These are phyloP conservation scores for Solanum ossicruentum DNA, from an alignment of 257 asterid genomes.

Conservation along the genomic window DNA sequence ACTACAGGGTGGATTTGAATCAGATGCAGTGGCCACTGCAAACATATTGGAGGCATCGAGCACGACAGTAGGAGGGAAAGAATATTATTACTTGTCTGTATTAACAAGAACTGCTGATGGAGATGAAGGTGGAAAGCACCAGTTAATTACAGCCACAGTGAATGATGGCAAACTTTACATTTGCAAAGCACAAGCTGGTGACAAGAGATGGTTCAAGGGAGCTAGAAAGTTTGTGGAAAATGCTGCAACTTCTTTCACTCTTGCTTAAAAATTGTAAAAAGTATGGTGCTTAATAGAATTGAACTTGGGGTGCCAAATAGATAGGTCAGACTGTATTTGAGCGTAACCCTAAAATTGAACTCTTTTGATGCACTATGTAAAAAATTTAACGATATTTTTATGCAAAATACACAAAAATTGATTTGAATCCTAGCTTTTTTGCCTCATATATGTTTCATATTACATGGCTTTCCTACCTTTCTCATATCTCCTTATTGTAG, in stretches of 20 bases:
- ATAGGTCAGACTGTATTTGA: too few species aligned
- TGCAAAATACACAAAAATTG: too few species aligned
- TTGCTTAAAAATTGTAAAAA: slow-evolving; percentile 30
- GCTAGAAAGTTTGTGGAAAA: slow-evolving; percentile 73
- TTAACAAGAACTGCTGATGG: slow-evolving; percentile 90
- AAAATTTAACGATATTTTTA: too few species aligned
- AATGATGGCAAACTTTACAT: slow-evolving; percentile 70
- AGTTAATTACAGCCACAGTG: slow-evolving; percentile 53
- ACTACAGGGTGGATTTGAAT: slow-evolving; percentile 71
- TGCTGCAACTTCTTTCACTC: slow-evolving; percentile 61
- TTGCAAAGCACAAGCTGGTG: slow-evolving; percentile 96
- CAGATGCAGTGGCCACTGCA: slow-evolving; percentile 68
- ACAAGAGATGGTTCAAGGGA: slow-evolving; percentile 97
- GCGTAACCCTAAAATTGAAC: not conserved
- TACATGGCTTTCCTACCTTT: too few species aligned
- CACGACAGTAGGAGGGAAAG: slow-evolving; percentile 33
- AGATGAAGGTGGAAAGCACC: slow-evolving; percentile 85
- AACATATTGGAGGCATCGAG: slow-evolving; percentile 60
- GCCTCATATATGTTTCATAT: too few species aligned
- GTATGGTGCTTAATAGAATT: not conserved
- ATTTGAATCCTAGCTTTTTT: too few species aligned
- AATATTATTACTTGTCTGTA: slow-evolving; percentile 43
- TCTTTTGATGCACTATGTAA: not conserved
- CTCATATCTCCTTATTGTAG: too few species aligned
- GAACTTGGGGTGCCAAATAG: not conserved